These are phyloP conservation scores for Calonectria fujianensis DNA, from an alignment of 2,329 filamentous ascomycete genomes.

Conservation along the genomic window DNA sequence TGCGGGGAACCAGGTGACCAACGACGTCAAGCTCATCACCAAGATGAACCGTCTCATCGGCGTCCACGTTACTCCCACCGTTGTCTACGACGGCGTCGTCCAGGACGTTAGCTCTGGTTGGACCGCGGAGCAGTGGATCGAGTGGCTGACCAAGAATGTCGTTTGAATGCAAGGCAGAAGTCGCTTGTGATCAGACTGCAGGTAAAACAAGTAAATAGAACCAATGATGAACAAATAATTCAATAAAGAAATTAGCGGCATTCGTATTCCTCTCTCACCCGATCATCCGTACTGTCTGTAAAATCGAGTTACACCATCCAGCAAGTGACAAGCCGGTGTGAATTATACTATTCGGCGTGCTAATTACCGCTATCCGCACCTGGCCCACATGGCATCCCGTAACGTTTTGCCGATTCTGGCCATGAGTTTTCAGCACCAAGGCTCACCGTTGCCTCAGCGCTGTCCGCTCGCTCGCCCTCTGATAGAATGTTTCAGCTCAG, in stretches of 20 bases:
- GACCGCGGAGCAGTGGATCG: conserved; percentile 87
- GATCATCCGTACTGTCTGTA: not conserved
- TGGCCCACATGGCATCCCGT: not conserved
- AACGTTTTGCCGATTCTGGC: conserved; percentile 11
- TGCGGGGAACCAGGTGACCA: conserved; percentile 86
- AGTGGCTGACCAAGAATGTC: conserved; percentile 81
- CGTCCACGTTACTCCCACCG: conserved; percentile 93
- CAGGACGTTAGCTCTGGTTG: conserved; percentile 88
- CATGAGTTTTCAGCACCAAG: conserved; percentile 36
- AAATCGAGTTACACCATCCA: not conserved
- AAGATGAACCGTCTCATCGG: conserved; percentile 87
- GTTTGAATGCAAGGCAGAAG: conserved; percentile 55
- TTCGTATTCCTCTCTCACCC: not conserved
- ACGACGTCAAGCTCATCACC: conserved; percentile 88
- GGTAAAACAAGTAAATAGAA: not conserved
- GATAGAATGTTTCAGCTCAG: conserved; percentile 51
- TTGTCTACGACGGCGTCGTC: conserved; percentile 90
- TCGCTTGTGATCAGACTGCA: not conserved
- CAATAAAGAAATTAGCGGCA: not conserved
- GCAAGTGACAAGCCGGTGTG: conserved; percentile 1
- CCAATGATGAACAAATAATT: not conserved
- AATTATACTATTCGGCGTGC: not conserved
- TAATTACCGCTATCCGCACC: conserved; percentile 10
- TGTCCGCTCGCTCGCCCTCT: conserved; percentile 33
- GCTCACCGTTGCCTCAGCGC: conserved; percentile 19